Percentiles rank a stretch among this genome's conserved stretches.
Conservation (phyloP, 2,329 filamentous ascomycete species). For the Fusarium transvaalense region DNA sequence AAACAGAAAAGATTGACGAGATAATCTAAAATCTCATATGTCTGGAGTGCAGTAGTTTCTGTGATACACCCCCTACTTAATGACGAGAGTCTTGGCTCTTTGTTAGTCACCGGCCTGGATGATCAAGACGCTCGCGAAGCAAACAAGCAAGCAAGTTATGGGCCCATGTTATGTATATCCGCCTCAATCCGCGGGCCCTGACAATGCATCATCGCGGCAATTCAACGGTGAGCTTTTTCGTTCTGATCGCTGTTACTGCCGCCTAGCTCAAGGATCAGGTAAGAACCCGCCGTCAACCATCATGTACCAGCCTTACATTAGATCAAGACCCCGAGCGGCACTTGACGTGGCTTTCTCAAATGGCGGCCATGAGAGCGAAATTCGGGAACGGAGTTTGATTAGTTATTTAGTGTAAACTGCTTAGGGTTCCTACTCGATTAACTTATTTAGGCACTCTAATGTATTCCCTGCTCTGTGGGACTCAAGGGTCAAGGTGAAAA, state of each 20-base stretch:
- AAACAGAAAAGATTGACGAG: neutral
- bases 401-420: neutral
- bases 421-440: conserved; percentile 13
- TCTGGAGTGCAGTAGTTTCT: neutral
- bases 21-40: neutral
- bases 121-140: conserved; percentile 22
- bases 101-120: conserved; percentile 22
- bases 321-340: conserved; percentile 10
- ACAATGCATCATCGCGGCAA: conserved; percentile 15
- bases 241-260: conserved; percentile 25
- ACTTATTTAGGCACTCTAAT: neutral
- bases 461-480: conserved; percentile 22
- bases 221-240: conserved; percentile 16
- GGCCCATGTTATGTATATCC: conserved; percentile 35
- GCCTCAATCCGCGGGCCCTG: conserved; percentile 34
- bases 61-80: neutral
- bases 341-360: conserved; percentile 7
- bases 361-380: conserved; percentile 20
- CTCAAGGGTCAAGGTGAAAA: conserved; percentile 1
- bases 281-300: neutral
- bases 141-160: neutral
- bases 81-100: neutral
- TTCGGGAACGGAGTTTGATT: conserved; percentile 10
- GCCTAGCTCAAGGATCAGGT: conserved; percentile 23
- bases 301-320: conserved; percentile 25